Conservation (phyloP, 257 asterid genomes). For the Cordia subcordata region DNA sequence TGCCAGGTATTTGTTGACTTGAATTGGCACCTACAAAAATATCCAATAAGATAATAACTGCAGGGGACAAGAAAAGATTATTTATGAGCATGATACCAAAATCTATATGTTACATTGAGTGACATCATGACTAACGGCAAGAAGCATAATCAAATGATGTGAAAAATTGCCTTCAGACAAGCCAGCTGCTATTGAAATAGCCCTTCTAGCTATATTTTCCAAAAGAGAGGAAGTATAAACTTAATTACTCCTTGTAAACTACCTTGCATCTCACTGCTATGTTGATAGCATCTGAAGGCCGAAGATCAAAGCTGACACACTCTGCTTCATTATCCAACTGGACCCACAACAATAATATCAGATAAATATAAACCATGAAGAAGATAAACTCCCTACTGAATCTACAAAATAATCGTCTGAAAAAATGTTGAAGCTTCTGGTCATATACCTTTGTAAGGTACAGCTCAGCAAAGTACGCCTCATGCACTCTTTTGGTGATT, state of each 20-base stretch:
- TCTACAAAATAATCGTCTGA: background rate
- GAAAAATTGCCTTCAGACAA: background rate
- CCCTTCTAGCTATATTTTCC: background rate
- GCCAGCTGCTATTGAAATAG: background rate
- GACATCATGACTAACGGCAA: too few relatives aligned
- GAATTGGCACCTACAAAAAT: slow-evolving; percentile 46
- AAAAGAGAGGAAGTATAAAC: background rate
- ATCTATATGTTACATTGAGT: too few relatives aligned
- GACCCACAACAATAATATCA: slow-evolving; percentile 20
- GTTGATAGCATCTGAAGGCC: slow-evolving; percentile 98
- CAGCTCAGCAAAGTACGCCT: slow-evolving; percentile 64
- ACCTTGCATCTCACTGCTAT: slow-evolving; percentile 99
- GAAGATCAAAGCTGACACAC: slow-evolving; percentile 71
- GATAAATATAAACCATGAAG: background rate
- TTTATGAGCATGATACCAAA: too few relatives aligned
- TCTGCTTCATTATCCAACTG: slow-evolving; percentile 74
- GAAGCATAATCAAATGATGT: too few relatives aligned
- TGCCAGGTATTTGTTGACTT: slow-evolving; percentile 52
- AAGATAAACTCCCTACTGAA: background rate
- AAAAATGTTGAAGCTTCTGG: background rate
- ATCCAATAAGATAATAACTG: background rate
- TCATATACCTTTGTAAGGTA: slow-evolving; percentile 46
- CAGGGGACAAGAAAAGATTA: background rate
- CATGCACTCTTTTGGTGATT: slow-evolving; percentile 68
- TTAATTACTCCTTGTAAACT: background rate